Conservation (phyloP, 192 early-diverging fungal species). For the Polychytrium aggregatum region DNA sequence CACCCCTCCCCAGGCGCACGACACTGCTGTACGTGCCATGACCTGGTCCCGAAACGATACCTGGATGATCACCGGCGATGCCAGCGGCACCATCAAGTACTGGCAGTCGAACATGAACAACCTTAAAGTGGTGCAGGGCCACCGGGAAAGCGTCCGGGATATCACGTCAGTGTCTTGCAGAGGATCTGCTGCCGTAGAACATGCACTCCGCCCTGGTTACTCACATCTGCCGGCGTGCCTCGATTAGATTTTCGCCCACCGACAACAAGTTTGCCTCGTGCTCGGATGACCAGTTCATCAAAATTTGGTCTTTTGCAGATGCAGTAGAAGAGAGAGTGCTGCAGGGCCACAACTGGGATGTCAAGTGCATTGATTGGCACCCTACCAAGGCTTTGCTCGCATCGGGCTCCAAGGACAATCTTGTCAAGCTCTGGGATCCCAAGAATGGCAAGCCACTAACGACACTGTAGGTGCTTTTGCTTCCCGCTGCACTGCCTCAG, state of each 20-base stretch:
- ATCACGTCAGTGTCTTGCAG: slow-evolving; percentile 41
- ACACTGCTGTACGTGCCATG: slow-evolving; percentile 89
- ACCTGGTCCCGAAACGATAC: slow-evolving; percentile 91
- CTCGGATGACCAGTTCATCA: slow-evolving; percentile 89
- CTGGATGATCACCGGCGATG: slow-evolving; percentile 91
- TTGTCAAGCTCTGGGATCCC: slow-evolving; percentile 97
- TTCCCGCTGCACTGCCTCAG: background rate
- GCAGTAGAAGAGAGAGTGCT: slow-evolving; percentile 69
- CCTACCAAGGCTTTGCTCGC: slow-evolving; percentile 84
- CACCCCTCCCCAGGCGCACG: slow-evolving; percentile 58
- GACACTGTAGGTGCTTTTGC: slow-evolving; percentile 51
- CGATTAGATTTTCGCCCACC: slow-evolving; percentile 85
- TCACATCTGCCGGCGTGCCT: no score
- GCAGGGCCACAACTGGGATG: slow-evolving; percentile 92
- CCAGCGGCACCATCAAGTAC: slow-evolving; percentile 89
- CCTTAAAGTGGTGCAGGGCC: slow-evolving; percentile 75
- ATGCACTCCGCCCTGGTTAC: background rate
- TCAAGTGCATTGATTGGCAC: slow-evolving; percentile 96
- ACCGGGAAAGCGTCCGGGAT: slow-evolving; percentile 84
- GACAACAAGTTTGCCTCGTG: slow-evolving; percentile 91
- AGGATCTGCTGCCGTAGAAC: background rate
- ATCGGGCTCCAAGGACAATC: slow-evolving; percentile 90
- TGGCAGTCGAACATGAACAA: slow-evolving; percentile 96
- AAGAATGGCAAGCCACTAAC: slow-evolving; percentile 74
- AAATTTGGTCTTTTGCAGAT: slow-evolving; percentile 91